Evolutionary conservation across 1,139 yeast species (phyloP), one percentile per base, ranked within the genome.

Genomic region (Geotrichum candidum): DNA sequence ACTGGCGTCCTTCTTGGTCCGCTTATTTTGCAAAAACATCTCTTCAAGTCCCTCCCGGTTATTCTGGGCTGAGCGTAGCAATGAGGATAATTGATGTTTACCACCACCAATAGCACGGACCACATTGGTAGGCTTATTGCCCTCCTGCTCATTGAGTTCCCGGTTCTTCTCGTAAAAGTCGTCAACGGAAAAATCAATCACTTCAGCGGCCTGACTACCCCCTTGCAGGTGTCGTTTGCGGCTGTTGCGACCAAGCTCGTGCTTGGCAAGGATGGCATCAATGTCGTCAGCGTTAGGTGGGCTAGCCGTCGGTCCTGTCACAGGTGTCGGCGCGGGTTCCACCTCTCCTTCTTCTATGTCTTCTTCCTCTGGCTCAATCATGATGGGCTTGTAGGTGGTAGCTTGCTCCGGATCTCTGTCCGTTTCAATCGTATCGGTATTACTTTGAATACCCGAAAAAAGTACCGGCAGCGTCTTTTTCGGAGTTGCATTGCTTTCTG

Each of bases 31-130:
- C 1, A 68, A 63, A 61, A 65, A 70, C 66, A 65, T 63, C 33
- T 71, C 73, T 57, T 72, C 74, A 35, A 72, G 61, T 3, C 71
- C 71, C 33, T 70, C 73, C 48, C 66, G 58, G 61, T 73, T 73
- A 33, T 65, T 67, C 58, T 68, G 67, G 7, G 75, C 75, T 33
- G 66, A 69, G 33, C 72, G 66, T 15, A 73, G 59, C 52, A 73
- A 60, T 9, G 71, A 61, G 9, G 71, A 57, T 10, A 73, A 64
- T 60, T 73, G 76, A 60, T 73, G 76, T 2, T 66, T 60, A 22
- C 74, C 72, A 4, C 72, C 68, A 1, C 69, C 69, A 25, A 73
- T 65, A 1, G 73, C 68, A n/a, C 62, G 57, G 1, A 72, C 69
- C 5, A 41, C 46, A 41, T 41, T 41, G 3, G 73, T 72, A 9